Percentiles rank a stretch among this genome's conserved stretches.
phyloP scores from a whole-genome alignment of 2,329 filamentous ascomycete genomes.

The Penicillium sp. region DNA sequence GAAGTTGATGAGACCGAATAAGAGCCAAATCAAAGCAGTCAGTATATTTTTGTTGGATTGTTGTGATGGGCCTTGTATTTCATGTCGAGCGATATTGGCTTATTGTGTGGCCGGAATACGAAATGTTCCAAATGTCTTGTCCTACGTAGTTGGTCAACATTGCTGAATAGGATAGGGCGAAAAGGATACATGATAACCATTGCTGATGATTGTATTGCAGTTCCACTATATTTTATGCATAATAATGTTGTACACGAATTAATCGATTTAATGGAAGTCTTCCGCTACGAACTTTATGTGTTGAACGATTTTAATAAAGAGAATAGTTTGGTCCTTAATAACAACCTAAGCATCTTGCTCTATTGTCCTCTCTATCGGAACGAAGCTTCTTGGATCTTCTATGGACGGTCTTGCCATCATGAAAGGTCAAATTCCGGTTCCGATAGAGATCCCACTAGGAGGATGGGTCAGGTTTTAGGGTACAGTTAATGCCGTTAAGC shows the following conservation, averaged over 20 bases:
- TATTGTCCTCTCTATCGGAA: background rate
- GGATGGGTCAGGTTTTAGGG: background rate
- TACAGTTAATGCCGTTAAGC: too few relatives aligned
- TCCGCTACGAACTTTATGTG: too few relatives aligned
- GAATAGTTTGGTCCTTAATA: background rate
- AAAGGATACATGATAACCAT: too few relatives aligned
- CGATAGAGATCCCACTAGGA: background rate
- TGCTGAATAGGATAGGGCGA: too few relatives aligned
- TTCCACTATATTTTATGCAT: too few relatives aligned
- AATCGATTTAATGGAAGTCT: too few relatives aligned
- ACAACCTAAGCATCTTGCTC: background rate
- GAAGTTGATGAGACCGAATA: background rate
- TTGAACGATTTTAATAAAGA: background rate
- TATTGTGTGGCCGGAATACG: background rate
- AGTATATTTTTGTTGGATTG: too few relatives aligned
- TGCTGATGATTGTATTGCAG: too few relatives aligned
- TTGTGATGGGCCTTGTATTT: background rate
- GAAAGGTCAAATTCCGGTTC: background rate
- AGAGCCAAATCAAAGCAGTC: too few relatives aligned
- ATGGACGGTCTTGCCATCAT: background rate
- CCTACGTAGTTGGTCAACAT: too few relatives aligned
- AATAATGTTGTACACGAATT: too few relatives aligned
- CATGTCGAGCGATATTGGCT: background rate
- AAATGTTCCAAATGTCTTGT: too few relatives aligned
- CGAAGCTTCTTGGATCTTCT: background rate